A percentile compares a stretch with the other conserved stretches of the same genome.
phyloP scores from a whole-genome alignment of 2,329 filamentous ascomycete species.

The Waltergamsia citrina region DNA sequence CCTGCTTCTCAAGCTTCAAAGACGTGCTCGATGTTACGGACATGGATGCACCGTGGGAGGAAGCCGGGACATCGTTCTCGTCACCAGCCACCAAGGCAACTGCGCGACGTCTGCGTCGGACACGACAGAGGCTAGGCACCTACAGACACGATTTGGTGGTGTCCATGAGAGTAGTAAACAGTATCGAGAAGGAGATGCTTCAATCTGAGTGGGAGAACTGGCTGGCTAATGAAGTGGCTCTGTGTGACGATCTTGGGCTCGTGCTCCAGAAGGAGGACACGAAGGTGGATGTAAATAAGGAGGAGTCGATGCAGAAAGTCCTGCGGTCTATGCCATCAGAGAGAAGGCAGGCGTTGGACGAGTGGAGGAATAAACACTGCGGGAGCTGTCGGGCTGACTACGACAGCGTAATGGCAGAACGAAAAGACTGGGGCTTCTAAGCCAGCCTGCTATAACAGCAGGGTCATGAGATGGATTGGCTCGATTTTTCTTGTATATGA shows the following conservation, averaged over 20 bases:
- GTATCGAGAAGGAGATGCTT: constrained; percentile 77
- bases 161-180: constrained; percentile 82
- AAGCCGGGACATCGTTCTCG: constrained; percentile 36
- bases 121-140: constrained; percentile 71
- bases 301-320: constrained; percentile 19
- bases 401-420: constrained; percentile 18
- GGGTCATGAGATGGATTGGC: too few relatives aligned
- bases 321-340: constrained; percentile 17
- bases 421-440: constrained; percentile 7
- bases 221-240: constrained; percentile 67
- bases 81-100: constrained; percentile 41
- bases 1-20: constrained; percentile 53
- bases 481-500: too few relatives aligned
- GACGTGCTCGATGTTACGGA: constrained; percentile 48
- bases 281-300: constrained; percentile 9
- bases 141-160: constrained; percentile 89
- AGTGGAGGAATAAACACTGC: constrained; percentile 45
- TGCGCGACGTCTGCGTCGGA: constrained; percentile 60
- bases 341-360: constrained; percentile 25
- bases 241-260: constrained; percentile 56
- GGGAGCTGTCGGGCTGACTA: constrained; percentile 43
- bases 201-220: constrained; percentile 89
- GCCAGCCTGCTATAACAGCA: too few relatives aligned
- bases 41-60: constrained; percentile 45
- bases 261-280: constrained; percentile 26